These are phyloP conservation scores for Casuarina equisetifolia DNA, from an alignment of 306 rosid species.

Conservation along the genomic window DNA sequence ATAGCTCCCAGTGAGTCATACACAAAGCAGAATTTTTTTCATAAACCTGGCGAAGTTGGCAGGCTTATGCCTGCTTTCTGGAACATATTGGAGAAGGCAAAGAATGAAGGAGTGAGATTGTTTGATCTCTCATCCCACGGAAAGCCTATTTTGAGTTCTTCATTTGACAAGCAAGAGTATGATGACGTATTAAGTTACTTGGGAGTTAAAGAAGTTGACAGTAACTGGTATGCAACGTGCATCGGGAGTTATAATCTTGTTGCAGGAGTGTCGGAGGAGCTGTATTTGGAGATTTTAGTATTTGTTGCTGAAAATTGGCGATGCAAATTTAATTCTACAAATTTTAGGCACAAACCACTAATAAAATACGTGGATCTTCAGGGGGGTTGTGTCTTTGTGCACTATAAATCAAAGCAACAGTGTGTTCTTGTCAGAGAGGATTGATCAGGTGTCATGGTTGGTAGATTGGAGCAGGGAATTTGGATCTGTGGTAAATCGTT, in stretches of 20 bases:
- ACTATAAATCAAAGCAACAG: constrained; percentile 31
- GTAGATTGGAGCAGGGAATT: constrained; percentile 52
- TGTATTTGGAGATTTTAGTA: constrained; percentile 39
- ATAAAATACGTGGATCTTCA: constrained; percentile 45
- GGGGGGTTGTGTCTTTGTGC: constrained; percentile 38
- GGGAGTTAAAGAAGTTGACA: constrained; percentile 41
- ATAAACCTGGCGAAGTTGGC: constrained; percentile 56
- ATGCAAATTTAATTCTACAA: constrained; percentile 25
- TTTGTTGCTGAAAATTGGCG: constrained; percentile 52
- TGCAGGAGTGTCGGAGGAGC: constrained; percentile 47
- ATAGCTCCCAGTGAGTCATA: constrained; percentile 62
- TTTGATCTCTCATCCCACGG: constrained; percentile 47
- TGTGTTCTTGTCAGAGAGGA: constrained; percentile 26
- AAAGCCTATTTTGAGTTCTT: constrained; percentile 42
- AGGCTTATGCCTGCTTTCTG: constrained; percentile 60
- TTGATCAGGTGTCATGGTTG: constrained; percentile 48
- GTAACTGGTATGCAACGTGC: constrained; percentile 74
- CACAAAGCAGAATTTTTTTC: constrained; percentile 55
- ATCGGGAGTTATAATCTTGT: constrained; percentile 57
- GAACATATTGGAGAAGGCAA: constrained; percentile 49
- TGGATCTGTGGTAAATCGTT: constrained; percentile 7
- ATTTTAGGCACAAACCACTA: constrained; percentile 38
- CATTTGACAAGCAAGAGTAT: constrained; percentile 48
- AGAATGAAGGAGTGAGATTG: constrained; percentile 38
- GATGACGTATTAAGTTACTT: constrained; percentile 49